A percentile compares a stretch with the other conserved stretches of the same genome.
phyloP scores from a whole-genome alignment of 352 stramenopile genomes.

The Pythium scleroteichum region DNA sequence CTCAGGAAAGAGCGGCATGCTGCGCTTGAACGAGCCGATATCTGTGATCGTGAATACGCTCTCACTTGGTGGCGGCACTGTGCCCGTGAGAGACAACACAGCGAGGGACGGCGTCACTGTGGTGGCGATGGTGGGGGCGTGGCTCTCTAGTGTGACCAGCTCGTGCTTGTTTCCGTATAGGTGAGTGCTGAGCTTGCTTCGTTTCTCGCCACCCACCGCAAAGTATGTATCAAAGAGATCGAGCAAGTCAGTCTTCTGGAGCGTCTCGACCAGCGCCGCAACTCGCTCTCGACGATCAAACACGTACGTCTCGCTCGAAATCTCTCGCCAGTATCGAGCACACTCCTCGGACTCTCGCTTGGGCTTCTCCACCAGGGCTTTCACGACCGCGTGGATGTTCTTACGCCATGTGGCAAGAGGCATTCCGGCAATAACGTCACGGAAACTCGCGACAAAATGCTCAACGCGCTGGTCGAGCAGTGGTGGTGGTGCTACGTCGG shows the following conservation, averaged over 20 bases:
- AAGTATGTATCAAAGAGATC: conserved; percentile 69
- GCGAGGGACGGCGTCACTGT: conserved; percentile 3
- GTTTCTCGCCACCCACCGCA: conserved; percentile 24
- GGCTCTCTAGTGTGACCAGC: conserved; percentile 31
- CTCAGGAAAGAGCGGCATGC: conserved; percentile 71
- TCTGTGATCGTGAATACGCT: conserved; percentile 46
- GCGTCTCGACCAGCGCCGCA: conserved; percentile 43
- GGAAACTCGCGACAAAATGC: conserved; percentile 57
- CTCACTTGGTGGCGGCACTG: not conserved
- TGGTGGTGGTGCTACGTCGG: conserved; percentile 60
- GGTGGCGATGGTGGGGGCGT: not conserved
- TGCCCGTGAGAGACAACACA: not conserved
- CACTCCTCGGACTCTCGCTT: conserved; percentile 73
- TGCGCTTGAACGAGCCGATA: conserved; percentile 56
- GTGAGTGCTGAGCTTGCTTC: conserved; percentile 57
- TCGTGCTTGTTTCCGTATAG: conserved; percentile 56
- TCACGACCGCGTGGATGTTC: conserved; percentile 62
- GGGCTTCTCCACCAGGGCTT: conserved; percentile 60
- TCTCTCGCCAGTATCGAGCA: conserved; percentile 65
- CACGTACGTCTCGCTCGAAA: conserved; percentile 61
- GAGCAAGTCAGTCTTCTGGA: conserved; percentile 53
- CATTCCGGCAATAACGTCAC: conserved; percentile 41
- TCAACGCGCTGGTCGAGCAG: conserved; percentile 76
- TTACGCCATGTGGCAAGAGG: conserved; percentile 38
- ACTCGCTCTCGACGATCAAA: conserved; percentile 64